A percentile compares a stretch with the other conserved stretches of the same genome.
These are phyloP conservation scores for Rhizophagus sp. DNA, from an alignment of 192 early-diverging fungal species.

Conservation along the genomic window DNA sequence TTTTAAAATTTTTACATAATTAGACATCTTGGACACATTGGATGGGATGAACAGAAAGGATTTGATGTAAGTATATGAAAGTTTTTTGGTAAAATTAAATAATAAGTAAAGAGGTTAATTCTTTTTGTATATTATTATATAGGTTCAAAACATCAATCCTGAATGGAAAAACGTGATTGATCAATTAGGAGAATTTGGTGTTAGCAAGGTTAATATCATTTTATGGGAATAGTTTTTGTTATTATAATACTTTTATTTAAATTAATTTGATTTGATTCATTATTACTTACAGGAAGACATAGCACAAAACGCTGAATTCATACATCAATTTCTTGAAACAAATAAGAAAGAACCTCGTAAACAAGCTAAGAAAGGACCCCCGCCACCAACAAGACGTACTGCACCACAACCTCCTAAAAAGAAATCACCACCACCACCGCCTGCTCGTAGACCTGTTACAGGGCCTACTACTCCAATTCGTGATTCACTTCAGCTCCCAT, in stretches of 20 bases:
- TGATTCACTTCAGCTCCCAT: neutral
- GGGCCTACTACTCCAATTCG: neutral
- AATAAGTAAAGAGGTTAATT: neutral
- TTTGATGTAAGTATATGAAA: slow-evolving; percentile 43
- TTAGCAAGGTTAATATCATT: slow-evolving; percentile 46
- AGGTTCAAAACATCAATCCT: slow-evolving; percentile 69
- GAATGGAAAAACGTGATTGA: slow-evolving; percentile 73
- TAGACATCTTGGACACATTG: slow-evolving; percentile 64
- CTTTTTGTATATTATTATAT: slow-evolving; percentile 6
- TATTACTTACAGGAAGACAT: slow-evolving; percentile 54
- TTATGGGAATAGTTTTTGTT: neutral
- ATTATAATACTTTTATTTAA: slow-evolving; percentile 1
- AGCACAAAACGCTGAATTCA: slow-evolving; percentile 65
- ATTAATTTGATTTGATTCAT: neutral
- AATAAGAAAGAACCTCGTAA: slow-evolving; percentile 25
- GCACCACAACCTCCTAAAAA: slow-evolving; percentile 29
- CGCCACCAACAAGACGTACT: slow-evolving; percentile 41
- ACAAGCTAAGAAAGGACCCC: slow-evolving; percentile 52
- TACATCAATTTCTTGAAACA: slow-evolving; percentile 66
- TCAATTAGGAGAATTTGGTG: slow-evolving; percentile 64
- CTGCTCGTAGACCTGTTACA: slow-evolving; percentile 11
- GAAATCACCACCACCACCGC: slow-evolving; percentile 36
- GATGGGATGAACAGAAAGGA: slow-evolving; percentile 59
- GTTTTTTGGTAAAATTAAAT: neutral
- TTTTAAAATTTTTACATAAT: slow-evolving; percentile 17